Percentiles rank a stretch among this genome's conserved stretches.
Conservation (phyloP, 148 eudicot genomes). For the Diospyros lotus region DNA sequence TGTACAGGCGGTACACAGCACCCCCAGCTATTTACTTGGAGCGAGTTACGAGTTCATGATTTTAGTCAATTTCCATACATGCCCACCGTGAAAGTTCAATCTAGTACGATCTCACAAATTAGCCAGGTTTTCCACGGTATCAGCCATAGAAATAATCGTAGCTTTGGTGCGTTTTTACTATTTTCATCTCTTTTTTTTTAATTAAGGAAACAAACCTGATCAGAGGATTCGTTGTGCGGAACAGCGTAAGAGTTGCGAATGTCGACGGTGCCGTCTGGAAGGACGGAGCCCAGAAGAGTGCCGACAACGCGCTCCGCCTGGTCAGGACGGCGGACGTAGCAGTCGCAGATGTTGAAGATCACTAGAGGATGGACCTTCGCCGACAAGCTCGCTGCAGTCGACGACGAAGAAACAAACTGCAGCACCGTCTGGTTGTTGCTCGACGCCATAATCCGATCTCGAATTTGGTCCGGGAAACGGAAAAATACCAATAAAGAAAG, state of each 20-base stretch:
- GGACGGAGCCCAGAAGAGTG: slow-evolving; percentile 79
- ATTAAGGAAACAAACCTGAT: slow-evolving; percentile 50
- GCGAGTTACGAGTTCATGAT: too few relatives aligned
- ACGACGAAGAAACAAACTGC: slow-evolving; percentile 44
- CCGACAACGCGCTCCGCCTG: slow-evolving; percentile 94
- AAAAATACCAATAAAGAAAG: too few relatives aligned
- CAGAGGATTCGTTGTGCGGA: slow-evolving; percentile 84
- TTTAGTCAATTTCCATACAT: too few relatives aligned
- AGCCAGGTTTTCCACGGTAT: not conserved
- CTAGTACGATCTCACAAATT: not conserved
- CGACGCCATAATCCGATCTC: slow-evolving; percentile 39
- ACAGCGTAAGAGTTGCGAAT: slow-evolving; percentile 89
- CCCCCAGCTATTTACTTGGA: too few relatives aligned
- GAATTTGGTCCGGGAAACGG: not conserved
- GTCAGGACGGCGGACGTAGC: slow-evolving; percentile 83
- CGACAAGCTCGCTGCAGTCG: slow-evolving; percentile 22
- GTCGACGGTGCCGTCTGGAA: slow-evolving; percentile 80
- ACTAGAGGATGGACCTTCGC: slow-evolving; percentile 89
- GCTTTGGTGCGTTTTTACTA: not conserved
- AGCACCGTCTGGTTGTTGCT: slow-evolving; percentile 50
- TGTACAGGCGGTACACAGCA: too few relatives aligned
- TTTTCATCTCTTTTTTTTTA: not conserved
- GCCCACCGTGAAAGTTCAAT: too few relatives aligned
- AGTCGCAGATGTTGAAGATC: slow-evolving; percentile 83
- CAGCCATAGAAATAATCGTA: not conserved